Evolutionary conservation across 2,329 filamentous ascomycete species (phyloP).

Genomic region (Ascochyta lentis): DNA sequence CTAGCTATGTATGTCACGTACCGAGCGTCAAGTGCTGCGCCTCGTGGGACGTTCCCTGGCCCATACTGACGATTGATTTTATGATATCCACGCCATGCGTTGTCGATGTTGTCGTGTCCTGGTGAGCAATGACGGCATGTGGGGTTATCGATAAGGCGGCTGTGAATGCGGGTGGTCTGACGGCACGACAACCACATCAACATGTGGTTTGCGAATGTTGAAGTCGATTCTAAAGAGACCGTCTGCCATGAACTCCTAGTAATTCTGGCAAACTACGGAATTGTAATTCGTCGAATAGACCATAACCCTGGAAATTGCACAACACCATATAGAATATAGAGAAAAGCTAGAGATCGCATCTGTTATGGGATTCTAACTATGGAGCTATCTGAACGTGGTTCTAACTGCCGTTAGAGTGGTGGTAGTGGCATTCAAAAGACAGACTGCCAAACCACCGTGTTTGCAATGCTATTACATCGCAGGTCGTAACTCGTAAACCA

Average conservation of each 20-base stretch:
- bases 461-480: conserved; percentile 5
- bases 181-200: not conserved
- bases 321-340: not conserved
- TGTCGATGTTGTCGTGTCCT: not conserved
- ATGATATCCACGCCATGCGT: not conserved
- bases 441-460: conserved; percentile 24
- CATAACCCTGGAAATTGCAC: not conserved
- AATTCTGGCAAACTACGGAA: not conserved
- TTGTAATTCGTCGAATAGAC: not conserved
- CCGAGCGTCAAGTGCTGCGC: conserved; percentile 37
- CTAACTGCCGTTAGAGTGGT: conserved; percentile 9
- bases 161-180: conserved; percentile 1
- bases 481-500: conserved; percentile 1
- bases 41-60: conserved; percentile 41
- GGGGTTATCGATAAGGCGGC: conserved; percentile 14
- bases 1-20: conserved; percentile 19
- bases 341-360: not conserved
- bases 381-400: conserved; percentile 16
- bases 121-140: conserved; percentile 15
- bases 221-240: no score
- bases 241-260: not conserved
- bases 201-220: no score
- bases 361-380: not conserved
- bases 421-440: conserved; percentile 16
- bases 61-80: conserved; percentile 29